Evolutionary conservation across 345 rosid species (phyloP).

Genomic region (Arabidopsis arenosa): DNA sequence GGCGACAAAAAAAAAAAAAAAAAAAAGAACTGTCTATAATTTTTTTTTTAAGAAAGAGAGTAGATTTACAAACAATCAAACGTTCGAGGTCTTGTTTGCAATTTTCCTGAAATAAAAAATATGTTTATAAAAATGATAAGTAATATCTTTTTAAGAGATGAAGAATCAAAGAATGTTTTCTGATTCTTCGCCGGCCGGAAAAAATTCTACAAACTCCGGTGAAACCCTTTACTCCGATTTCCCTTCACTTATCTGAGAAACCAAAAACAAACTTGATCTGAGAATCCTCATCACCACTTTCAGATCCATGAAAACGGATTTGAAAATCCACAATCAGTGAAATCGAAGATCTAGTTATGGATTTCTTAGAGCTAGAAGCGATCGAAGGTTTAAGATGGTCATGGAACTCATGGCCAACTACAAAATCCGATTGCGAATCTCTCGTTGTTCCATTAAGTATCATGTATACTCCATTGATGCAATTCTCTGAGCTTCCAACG

Average conservation of each 20-base stretch:
- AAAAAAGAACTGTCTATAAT: too few species aligned
- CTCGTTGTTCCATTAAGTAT: slow-evolving; percentile 76
- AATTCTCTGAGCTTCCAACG: slow-evolving; percentile 80
- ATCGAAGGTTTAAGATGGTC: slow-evolving; percentile 96
- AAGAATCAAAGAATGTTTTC: slow-evolving; percentile 22
- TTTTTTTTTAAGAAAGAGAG: too few species aligned
- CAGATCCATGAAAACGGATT: slow-evolving; percentile 12
- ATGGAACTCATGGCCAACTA: slow-evolving; percentile 96
- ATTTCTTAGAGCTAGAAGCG: slow-evolving; percentile 84
- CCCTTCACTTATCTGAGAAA: slow-evolving; percentile 4
- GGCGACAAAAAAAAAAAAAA: too few species aligned
- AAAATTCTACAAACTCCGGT: slow-evolving; percentile 20
- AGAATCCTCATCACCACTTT: neutral
- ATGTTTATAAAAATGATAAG: too few species aligned
- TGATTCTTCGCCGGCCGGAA: slow-evolving; percentile 10
- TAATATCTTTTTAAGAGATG: too few species aligned
- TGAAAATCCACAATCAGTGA: neutral
- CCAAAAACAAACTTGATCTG: slow-evolving; percentile 8
- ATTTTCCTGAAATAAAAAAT: too few species aligned
- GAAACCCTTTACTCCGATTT: neutral
- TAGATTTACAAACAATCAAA: too few species aligned
- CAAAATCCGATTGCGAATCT: slow-evolving; percentile 62
- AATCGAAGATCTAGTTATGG: slow-evolving; percentile 57
- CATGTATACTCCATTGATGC: slow-evolving; percentile 84
- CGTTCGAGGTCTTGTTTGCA: too few species aligned